Evolutionary conservation across 345 rosid genomes (phyloP), one percentile per base, ranked within the genome.

Genomic region (Isatis tinctoria): DNA sequence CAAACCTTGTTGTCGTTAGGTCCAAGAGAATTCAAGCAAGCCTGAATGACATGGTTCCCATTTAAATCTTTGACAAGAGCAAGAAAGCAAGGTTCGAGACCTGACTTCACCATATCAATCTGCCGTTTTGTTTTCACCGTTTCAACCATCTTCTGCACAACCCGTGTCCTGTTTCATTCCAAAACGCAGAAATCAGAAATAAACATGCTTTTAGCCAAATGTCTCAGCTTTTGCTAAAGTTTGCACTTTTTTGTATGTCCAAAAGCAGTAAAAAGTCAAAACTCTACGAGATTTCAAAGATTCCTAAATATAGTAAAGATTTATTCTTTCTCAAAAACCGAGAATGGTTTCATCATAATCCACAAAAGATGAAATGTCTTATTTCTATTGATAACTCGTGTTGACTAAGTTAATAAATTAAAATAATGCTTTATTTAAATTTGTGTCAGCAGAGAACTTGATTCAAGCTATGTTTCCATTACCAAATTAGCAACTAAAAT

Each of bases 11-110:
- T 82, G 65, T 88, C 88, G n/a, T n/a, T n/a, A 65, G 75, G 75
- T 69, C 74, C 73, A 67, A 90, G 82, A 49, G 85, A 81, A 6
- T 80, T 79, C 84, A 90, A 81, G 79, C 97, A 90, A 65, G 88
- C 82, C 65, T 87, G 94, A 1, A 90, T 66, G 28, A 90, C 92
- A 81, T 88, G 90, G 84, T 85, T 88, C 30, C 97, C 97, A 77
- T 90, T 90, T 66, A 87, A 72, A 76, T 88, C 89, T 79, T 78
- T 83, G 44, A 84, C 81, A 3, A 90, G 90, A 78, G 81, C 77
- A 28, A 85, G 87, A 78, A 85, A 75, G 36, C 90, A 85, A 4
- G 88, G 85, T 77, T 81, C 78, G 30, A 90, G 80, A 14, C 89
- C 84, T 17, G 78, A 75, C 47, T 78, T 72, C 28, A 88, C 82